These are phyloP conservation scores for Papiliotrema laurentii DNA, from an alignment of 1,284 basidiomycete genomes.

Conservation along the genomic window DNA sequence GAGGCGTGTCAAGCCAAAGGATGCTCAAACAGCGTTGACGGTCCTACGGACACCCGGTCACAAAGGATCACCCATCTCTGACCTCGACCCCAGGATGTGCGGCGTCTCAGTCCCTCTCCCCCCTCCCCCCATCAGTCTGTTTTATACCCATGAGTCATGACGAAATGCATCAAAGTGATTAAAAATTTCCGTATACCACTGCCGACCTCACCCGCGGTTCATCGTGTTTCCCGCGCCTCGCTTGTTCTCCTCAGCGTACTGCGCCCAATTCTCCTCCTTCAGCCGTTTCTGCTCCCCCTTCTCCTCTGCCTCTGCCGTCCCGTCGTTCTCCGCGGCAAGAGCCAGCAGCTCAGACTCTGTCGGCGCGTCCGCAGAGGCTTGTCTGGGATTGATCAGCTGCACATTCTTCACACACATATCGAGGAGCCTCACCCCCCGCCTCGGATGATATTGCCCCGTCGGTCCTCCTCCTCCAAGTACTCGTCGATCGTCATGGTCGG, in stretches of 20 bases:
- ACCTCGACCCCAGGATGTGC: neutral
- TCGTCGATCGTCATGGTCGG: conserved; percentile 97
- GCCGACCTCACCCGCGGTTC: conserved; percentile 67
- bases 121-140: neutral
- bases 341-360: conserved; percentile 73
- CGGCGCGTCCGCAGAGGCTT: conserved; percentile 61
- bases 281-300: conserved; percentile 70
- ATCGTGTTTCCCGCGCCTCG: conserved; percentile 88
- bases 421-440: conserved; percentile 85
- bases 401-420: no score
- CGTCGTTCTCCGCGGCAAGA: conserved; percentile 77
- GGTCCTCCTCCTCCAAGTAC: conserved; percentile 79
- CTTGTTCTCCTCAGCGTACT: conserved; percentile 71
- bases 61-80: neutral
- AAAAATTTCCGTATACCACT: neutral
- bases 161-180: no score
- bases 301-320: conserved; percentile 63
- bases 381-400: conserved; percentile 48
- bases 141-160: no score
- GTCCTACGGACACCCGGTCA: neutral
- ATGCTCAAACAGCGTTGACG: neutral
- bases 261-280: conserved; percentile 84
- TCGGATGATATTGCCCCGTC: conserved; percentile 78
- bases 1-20: neutral
- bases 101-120: neutral